phyloP scores from a whole-genome alignment of 495 filamentous ascomycete genomes.

The Daldinia grandis region DNA sequence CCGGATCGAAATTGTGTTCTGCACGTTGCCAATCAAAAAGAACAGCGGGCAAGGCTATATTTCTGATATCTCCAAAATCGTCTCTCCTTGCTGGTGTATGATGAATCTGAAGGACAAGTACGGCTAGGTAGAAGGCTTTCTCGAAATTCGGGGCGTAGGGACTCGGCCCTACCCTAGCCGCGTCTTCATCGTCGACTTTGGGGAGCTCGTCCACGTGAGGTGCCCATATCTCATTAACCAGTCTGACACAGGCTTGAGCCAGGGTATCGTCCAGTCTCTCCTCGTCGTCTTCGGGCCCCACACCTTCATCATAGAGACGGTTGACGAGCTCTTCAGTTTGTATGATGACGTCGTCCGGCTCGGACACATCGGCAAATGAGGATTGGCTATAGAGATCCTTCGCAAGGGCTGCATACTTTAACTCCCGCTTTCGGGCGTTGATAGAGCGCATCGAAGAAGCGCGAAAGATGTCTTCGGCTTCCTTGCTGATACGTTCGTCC shows the following conservation, averaged over 20 bases:
- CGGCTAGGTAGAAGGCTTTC: conserved; percentile 77
- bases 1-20: conserved; percentile 68
- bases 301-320: conserved; percentile 65
- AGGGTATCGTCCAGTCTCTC: conserved; percentile 64
- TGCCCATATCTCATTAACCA: conserved; percentile 66
- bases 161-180: conserved; percentile 69
- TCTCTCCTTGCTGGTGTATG: conserved; percentile 64
- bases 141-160: conserved; percentile 64
- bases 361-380: conserved; percentile 54
- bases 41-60: conserved; percentile 70
- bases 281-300: conserved; percentile 60
- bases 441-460: conserved; percentile 53
- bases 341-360: conserved; percentile 63
- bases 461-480: conserved; percentile 56
- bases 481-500: conserved; percentile 53
- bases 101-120: conserved; percentile 75
- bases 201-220: conserved; percentile 57
- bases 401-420: conserved; percentile 58
- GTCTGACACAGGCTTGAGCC: conserved; percentile 61
- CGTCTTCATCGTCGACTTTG: conserved; percentile 57
- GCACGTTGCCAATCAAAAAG: conserved; percentile 81
- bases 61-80: conserved; percentile 47
- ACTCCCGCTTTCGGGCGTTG: conserved; percentile 45
- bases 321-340: conserved; percentile 62
- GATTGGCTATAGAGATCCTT: conserved; percentile 60